Evolutionary conservation across 176 grass and related monocot species (phyloP).

Genomic region (Carex cristatella): DNA sequence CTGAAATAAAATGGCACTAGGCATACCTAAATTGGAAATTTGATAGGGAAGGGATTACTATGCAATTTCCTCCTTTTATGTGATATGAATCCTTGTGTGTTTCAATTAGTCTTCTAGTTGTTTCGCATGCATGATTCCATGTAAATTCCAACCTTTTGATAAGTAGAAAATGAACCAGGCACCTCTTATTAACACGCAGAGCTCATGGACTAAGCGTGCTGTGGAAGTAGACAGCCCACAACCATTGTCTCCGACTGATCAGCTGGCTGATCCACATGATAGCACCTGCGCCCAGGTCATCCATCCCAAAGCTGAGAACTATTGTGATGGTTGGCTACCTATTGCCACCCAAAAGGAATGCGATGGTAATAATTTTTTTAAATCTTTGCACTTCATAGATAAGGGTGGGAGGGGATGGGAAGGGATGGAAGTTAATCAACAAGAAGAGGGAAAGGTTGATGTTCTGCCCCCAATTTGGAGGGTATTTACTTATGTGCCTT

Average conservation of each 20-base stretch:
- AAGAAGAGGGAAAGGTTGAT: background rate
- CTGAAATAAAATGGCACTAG: background rate
- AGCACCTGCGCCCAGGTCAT: slow-evolving; percentile 80
- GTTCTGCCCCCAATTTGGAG: background rate
- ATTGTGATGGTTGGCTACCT: slow-evolving; percentile 39
- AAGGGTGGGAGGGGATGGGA: background rate
- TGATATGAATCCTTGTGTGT: background rate
- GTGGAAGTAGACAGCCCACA: slow-evolving; percentile 67
- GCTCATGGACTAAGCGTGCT: slow-evolving; percentile 70
- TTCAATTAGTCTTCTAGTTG: background rate
- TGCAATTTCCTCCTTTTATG: background rate
- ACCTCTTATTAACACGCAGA: slow-evolving; percentile 44
- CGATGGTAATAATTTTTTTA: slow-evolving; percentile 32
- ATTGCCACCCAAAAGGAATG: slow-evolving; percentile 42
- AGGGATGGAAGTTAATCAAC: background rate
- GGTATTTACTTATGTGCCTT: background rate
- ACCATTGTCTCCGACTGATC: slow-evolving; percentile 51
- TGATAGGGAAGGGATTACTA: background rate
- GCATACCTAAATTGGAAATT: background rate
- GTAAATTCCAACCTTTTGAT: slow-evolving; percentile 5
- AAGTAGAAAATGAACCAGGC: slow-evolving; percentile 1
- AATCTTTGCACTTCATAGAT: background rate
- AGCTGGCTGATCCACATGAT: slow-evolving; percentile 49
- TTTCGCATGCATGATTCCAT: background rate
- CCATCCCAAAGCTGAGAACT: slow-evolving; percentile 47